Base-by-base conservation (phyloP, 2,329 filamentous ascomycete species). In the Fusarium heterosporum region DNA sequence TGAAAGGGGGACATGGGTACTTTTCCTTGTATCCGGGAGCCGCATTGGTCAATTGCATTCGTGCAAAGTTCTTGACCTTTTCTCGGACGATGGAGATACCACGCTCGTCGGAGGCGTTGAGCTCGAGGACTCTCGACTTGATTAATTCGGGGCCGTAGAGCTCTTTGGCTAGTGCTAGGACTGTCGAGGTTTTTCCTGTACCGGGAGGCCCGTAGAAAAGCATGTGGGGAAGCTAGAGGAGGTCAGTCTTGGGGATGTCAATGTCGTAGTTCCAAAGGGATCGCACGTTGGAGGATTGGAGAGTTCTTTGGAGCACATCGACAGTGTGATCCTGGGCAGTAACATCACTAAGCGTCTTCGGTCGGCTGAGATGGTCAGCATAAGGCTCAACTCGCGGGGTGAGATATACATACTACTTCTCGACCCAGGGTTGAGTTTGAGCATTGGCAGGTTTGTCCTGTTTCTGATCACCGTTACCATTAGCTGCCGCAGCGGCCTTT, bases 91-190 rank as follows among this genome's bases (percentile, higher is more conserved):
- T 98, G 62, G 89, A 91, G 76, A 99, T 98, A 52, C 96, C 96
- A 69, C 96, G 94, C 82, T 99, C 96, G 81, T 99, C 96, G 36
- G 96, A 99, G 72, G 96, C 96, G 81, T 99, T 99, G 75, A 99
- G 89, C 82, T 99, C 96, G 63, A 99, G 92, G n/a, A 99, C 96
- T 47, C 96, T 91, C 14, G 93, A 89, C 75, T 93, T 94, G 74
- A 97, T 92, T 73, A 99, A 89, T 70, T 97, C 93, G 40, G 96
- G 96, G 1, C 96, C 96, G 81, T 97, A 99, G 62, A 99, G 91
- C 76, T 98, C 94, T 80, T 97, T 97, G 55, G 96, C 94, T 29
- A 99, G 90, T 4, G 96, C 96, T 67, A 99, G 91, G 72, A 99
- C 93, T 0, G 96, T 99, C 3, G 93, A 97, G 2, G 96, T 99